Evolutionary conservation across 257 asterid species (phyloP).

Genomic region (Verbascum thapsus): DNA sequence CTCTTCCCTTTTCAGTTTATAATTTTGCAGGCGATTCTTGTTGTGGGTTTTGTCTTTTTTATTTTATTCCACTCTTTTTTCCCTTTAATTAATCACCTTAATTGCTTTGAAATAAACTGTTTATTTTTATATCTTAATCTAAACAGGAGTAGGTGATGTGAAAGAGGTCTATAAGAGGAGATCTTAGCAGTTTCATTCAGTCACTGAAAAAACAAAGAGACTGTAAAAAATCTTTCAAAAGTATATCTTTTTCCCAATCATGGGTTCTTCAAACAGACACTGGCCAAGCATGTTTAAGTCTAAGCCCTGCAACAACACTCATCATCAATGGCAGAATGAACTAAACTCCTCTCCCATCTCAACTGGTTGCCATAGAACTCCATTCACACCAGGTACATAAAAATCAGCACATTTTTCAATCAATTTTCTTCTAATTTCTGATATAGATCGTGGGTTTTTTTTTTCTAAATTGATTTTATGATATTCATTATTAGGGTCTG

Average conservation of each 20-base stretch:
- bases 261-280: conserved; percentile 61
- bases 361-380: conserved; percentile 21
- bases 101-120: too few relatives aligned
- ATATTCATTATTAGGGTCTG: too few relatives aligned
- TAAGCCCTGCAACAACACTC: conserved; percentile 47
- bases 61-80: background rate
- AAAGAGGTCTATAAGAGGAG: conserved; percentile 11
- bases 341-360: conserved; percentile 43
- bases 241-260: conserved; percentile 8
- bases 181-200: background rate
- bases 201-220: background rate
- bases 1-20: conserved; percentile 43
- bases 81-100: too few relatives aligned
- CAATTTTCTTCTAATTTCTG: too few relatives aligned
- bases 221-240: background rate
- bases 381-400: conserved; percentile 29
- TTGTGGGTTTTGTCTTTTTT: conserved; percentile 49
- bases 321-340: conserved; percentile 65
- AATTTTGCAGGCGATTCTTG: conserved; percentile 62
- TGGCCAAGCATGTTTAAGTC: conserved; percentile 75
- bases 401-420: too few relatives aligned
- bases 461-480: too few relatives aligned
- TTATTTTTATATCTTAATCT: too few relatives aligned
- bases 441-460: too few relatives aligned
- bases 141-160: conserved; percentile 30